These are phyloP conservation scores for Naganishia sp. DNA, from an alignment of 1,284 basidiomycete species.

Conservation along the genomic window DNA sequence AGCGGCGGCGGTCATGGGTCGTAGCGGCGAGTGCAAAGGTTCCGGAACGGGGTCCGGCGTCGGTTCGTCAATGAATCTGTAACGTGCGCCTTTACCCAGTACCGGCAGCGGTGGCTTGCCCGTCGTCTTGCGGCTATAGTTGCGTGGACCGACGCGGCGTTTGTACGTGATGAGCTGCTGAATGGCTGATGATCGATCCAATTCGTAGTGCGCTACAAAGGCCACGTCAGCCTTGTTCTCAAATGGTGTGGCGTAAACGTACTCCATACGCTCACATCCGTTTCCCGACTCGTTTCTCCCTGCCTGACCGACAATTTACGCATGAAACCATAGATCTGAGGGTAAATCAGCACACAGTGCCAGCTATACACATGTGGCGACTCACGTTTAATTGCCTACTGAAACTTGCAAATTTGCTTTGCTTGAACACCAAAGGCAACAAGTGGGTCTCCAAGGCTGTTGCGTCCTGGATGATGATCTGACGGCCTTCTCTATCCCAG, in stretches of 20 bases:
- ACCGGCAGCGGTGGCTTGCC: background rate
- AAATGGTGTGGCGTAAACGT: slow-evolving; percentile 46
- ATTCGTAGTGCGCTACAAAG: slow-evolving; percentile 73
- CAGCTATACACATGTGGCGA: slow-evolving; percentile 38
- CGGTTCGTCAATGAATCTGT: background rate
- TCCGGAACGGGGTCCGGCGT: background rate
- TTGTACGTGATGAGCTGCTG: slow-evolving; percentile 88
- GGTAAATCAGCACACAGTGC: slow-evolving; percentile 37
- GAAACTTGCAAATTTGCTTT: slow-evolving; percentile 90
- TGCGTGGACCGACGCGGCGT: slow-evolving; percentile 63
- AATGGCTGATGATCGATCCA: slow-evolving; percentile 79
- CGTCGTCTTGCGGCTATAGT: slow-evolving; percentile 6
- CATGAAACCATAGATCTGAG: slow-evolving; percentile 91
- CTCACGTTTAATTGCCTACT: slow-evolving; percentile 87
- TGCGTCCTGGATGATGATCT: slow-evolving; percentile 86
- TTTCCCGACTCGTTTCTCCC: background rate
- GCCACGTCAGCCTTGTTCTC: slow-evolving; percentile 28
- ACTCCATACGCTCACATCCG: slow-evolving; percentile 89
- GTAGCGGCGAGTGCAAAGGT: background rate
- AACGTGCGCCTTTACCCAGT: background rate
- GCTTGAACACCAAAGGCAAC: slow-evolving; percentile 82
- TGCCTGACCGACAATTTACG: slow-evolving; percentile 83
- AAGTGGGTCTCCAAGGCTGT: slow-evolving; percentile 86
- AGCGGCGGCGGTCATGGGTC: background rate
- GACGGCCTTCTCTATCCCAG: slow-evolving; percentile 83